Evolutionary conservation across 768 basidiomycete genomes (phyloP).

Genomic region (Tricholomella constricta): DNA sequence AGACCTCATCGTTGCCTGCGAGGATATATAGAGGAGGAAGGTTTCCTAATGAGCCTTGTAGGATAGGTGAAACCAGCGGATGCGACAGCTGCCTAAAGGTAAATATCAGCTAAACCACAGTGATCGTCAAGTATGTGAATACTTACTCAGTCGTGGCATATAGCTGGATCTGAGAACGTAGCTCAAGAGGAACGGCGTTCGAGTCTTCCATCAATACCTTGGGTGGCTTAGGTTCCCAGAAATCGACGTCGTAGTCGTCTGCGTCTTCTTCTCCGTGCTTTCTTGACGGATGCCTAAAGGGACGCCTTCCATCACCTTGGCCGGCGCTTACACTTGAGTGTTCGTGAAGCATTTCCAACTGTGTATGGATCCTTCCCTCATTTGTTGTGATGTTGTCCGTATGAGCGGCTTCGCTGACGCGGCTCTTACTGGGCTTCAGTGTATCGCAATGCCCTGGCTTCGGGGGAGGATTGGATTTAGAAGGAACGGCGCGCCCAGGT

Average conservation of each 20-base stretch:
- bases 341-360: conserved; percentile 34
- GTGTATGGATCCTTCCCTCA: conserved; percentile 23
- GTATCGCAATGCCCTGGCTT: conserved; percentile 52
- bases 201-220: conserved; percentile 56
- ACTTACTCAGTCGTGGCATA: conserved; percentile 74
- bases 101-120: background rate
- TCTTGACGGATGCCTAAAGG: background rate
- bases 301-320: background rate
- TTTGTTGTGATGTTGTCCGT: conserved; percentile 14
- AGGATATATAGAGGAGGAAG: conserved; percentile 76
- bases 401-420: conserved; percentile 24
- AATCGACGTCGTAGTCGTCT: conserved; percentile 30
- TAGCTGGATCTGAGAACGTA: conserved; percentile 71
- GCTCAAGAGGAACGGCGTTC: conserved; percentile 43
- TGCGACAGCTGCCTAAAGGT: conserved; percentile 57
- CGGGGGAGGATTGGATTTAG: conserved; percentile 45
- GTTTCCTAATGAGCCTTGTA: conserved; percentile 74
- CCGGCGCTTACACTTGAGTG: background rate
- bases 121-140: background rate
- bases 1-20: conserved; percentile 71
- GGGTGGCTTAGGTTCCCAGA: conserved; percentile 57
- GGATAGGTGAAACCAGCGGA: conserved; percentile 71
- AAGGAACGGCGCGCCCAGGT: conserved; percentile 36
- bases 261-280: background rate
- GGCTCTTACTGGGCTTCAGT: conserved; percentile 35